Base-by-base conservation (phyloP, 2,329 filamentous ascomycete species). In the Ceratocystis cacaofunesta region DNA sequence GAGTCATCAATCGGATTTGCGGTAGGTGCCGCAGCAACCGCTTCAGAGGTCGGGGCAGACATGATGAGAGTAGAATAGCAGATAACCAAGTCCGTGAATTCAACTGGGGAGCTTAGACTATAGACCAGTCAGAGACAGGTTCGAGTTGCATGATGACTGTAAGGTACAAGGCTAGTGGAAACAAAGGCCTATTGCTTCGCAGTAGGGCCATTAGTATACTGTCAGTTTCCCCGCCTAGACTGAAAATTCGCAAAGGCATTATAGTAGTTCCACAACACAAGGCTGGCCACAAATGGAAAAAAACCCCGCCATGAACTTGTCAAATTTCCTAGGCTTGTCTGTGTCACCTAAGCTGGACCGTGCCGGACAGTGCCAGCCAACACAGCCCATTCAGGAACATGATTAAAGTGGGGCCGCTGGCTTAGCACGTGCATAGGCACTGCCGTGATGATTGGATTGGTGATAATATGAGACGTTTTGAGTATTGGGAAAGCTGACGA, bases 1-100 rank as follows among this genome's bases (percentile, higher is more conserved):
- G 78, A 78, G 74, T 85, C 82, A 73, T 79, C 75, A 66, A 76
- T 72, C 62, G 28, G 25, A 5, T 57, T 57, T n/a, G 52, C 15
- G 15, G 64, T 4, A 22, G 22, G 17, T 3, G 41, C 55, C 36
- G 28, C 8, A 10, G 41, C 28, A 41, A 41, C 10, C 10, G 10
- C 43, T 30, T 2, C 15, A 36, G 46, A 46, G 62, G 25, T 28
- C 19, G 61, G n/a, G 17, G 65, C 22, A 30, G 60, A 25, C 58
- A 62, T 65, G 43, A 36, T 50, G 28, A n/a, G 28, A 30, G 22
- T 46, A 8, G 55, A 30, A 28, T 28, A n/a, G 6, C 55, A 58
- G 55, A 58, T 8, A 10, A 12, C 22, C 48, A 15, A 52, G 8
- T 36, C 5, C 6, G 25, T 58, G 5, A 36, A 6, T 28, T 58